phyloP scores from a whole-genome alignment of 2,329 filamentous ascomycete species.

The Aureobasidium lini region DNA sequence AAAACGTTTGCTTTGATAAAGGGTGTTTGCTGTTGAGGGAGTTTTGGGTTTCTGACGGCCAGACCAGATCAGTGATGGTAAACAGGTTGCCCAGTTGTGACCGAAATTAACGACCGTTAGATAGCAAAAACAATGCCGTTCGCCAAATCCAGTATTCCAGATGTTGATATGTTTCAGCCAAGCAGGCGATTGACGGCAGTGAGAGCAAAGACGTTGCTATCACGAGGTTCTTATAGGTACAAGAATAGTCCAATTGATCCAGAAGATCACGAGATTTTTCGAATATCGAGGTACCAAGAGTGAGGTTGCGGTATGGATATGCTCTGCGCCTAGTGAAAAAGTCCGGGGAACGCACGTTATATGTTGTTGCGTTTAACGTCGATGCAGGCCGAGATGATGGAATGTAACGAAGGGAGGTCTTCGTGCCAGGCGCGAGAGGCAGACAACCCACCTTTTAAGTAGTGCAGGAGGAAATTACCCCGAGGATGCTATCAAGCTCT shows the following conservation, averaged over 20 bases:
- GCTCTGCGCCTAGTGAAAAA: background rate
- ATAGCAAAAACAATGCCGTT: slow-evolving; percentile 6
- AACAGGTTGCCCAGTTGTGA: slow-evolving; percentile 9
- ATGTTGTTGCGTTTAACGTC: slow-evolving; percentile 5
- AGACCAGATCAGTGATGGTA: slow-evolving; percentile 1
- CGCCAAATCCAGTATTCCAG: background rate
- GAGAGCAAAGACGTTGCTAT: background rate
- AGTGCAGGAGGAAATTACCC: slow-evolving; percentile 10
- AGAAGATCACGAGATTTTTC: background rate
- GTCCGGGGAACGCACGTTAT: slow-evolving; percentile 11
- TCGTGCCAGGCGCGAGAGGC: slow-evolving; percentile 3
- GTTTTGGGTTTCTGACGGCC: background rate
- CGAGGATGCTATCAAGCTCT: background rate
- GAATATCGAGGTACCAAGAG: background rate
- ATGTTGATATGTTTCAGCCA: slow-evolving; percentile 7
- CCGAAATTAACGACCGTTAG: slow-evolving; percentile 12
- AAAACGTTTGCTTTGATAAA: slow-evolving; percentile 9
- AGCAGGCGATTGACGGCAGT: background rate
- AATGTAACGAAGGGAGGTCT: slow-evolving; percentile 5
- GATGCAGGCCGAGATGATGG: slow-evolving; percentile 13
- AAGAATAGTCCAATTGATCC: background rate
- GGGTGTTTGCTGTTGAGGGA: background rate
- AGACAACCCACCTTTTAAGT: background rate
- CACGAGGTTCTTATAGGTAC: background rate
- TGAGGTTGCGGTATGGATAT: background rate